Conservation (phyloP, 2,329 filamentous ascomycete species). For the Graphilbum sp. region DNA sequence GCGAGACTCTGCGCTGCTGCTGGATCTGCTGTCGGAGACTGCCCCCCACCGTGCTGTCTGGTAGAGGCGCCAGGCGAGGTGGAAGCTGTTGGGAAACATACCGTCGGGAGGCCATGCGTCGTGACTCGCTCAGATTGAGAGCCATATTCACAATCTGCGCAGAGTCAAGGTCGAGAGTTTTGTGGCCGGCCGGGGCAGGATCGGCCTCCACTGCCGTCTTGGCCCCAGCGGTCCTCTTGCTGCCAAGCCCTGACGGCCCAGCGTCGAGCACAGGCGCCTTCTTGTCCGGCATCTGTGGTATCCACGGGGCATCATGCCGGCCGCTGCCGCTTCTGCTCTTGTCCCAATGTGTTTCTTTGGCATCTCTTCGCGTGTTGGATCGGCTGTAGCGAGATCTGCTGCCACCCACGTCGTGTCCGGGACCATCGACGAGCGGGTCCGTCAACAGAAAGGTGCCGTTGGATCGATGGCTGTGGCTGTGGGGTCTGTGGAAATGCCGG, state of each 20-base stretch:
- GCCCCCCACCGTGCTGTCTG: constrained; percentile 35
- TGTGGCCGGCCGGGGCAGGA: neutral
- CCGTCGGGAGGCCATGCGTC: constrained; percentile 44
- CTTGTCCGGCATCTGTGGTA: neutral
- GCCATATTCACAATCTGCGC: constrained; percentile 89
- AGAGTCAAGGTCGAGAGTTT: constrained; percentile 51
- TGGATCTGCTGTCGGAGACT: constrained; percentile 55
- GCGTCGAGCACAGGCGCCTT: neutral
- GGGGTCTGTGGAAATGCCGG: neutral
- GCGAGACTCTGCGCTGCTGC: constrained; percentile 48
- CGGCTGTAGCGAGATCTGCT: neutral
- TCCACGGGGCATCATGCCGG: neutral
- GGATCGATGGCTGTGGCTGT: neutral
- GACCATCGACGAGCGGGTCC: neutral
- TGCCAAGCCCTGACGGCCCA: neutral
- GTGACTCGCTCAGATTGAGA: constrained; percentile 70
- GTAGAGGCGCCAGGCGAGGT: constrained; percentile 33
- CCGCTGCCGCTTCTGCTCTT: neutral
- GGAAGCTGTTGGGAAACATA: constrained; percentile 34
- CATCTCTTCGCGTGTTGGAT: neutral
- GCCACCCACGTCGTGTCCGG: neutral
- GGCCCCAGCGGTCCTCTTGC: constrained; percentile 7
- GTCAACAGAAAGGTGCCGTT: constrained; percentile 3
- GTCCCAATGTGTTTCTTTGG: neutral
- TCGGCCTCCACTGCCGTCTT: constrained; percentile 4